phyloP scores from a whole-genome alignment of 1,139 yeast species.

The Kodamaea sp. region DNA sequence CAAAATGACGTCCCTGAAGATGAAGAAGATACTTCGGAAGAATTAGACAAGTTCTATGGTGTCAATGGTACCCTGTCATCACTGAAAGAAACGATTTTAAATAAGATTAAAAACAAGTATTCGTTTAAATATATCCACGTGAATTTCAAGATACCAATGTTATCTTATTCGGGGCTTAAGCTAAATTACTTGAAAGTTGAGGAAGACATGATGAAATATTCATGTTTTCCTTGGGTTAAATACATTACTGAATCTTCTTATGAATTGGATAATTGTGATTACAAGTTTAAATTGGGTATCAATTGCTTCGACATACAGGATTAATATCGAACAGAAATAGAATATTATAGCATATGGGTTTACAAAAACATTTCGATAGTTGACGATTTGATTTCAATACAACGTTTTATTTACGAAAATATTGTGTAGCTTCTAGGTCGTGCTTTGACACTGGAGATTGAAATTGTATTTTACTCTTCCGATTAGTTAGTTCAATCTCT shows the following conservation, averaged over 20 bases:
- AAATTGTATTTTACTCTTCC: too few relatives aligned
- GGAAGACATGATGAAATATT: conserved; percentile 40
- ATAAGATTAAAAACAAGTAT: conserved; percentile 13
- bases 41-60: conserved; percentile 41
- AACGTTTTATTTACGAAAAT: too few relatives aligned
- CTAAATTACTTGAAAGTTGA: conserved; percentile 40
- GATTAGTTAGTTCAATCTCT: too few relatives aligned
- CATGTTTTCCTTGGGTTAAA: conserved; percentile 48
- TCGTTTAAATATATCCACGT: conserved; percentile 28
- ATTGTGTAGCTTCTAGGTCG: too few relatives aligned
- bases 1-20: conserved; percentile 11
- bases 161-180: conserved; percentile 42
- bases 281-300: conserved; percentile 30
- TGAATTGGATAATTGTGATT: conserved; percentile 13
- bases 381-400: too few relatives aligned
- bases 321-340: not conserved
- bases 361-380: too few relatives aligned
- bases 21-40: conserved; percentile 21
- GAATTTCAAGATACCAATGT: conserved; percentile 38
- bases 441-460: too few relatives aligned
- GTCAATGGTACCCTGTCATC: conserved; percentile 35
- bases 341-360: not conserved
- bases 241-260: conserved; percentile 32
- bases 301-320: conserved; percentile 17
- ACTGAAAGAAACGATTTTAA: conserved; percentile 21